Conservation (phyloP, 192 early-diverging fungal genomes). For the Geosiphon pyriformis region DNA sequence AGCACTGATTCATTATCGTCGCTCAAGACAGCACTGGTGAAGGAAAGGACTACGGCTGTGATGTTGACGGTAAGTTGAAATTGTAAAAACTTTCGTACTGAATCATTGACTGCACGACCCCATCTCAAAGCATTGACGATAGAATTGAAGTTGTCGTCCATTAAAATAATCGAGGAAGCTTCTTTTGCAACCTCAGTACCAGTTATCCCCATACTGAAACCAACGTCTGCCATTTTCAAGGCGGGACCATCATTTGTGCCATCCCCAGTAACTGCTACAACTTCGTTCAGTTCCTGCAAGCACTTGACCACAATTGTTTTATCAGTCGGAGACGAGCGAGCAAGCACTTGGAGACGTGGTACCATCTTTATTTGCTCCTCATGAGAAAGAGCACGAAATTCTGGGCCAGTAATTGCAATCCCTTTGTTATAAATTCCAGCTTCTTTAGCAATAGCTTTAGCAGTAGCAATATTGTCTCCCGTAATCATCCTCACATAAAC, state of each 20-base stretch:
- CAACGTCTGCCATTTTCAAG: slow-evolving; percentile 84
- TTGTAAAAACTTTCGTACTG: slow-evolving; percentile 82
- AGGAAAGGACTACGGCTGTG: slow-evolving; percentile 67
- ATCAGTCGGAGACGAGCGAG: slow-evolving; percentile 82
- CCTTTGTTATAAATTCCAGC: slow-evolving; percentile 79
- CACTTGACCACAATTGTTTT: slow-evolving; percentile 80
- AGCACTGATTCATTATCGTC: slow-evolving; percentile 67
- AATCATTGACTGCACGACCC: slow-evolving; percentile 78
- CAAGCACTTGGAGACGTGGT: slow-evolving; percentile 76
- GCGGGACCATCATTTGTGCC: slow-evolving; percentile 86
- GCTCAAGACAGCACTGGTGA: slow-evolving; percentile 60
- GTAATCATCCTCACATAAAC: slow-evolving; percentile 90
- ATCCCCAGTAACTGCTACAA: slow-evolving; percentile 80
- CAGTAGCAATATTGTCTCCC: slow-evolving; percentile 81
- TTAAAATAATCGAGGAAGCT: slow-evolving; percentile 75
- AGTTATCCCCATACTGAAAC: slow-evolving; percentile 90
- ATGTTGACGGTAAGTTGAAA: slow-evolving; percentile 85
- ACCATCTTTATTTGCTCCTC: slow-evolving; percentile 61
- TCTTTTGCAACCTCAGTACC: slow-evolving; percentile 85
- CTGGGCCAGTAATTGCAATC: slow-evolving; percentile 72
- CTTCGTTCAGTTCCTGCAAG: slow-evolving; percentile 66
- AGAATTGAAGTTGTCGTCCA: slow-evolving; percentile 87
- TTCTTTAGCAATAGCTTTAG: slow-evolving; percentile 81
- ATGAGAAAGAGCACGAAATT: slow-evolving; percentile 64
- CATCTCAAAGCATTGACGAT: slow-evolving; percentile 76